Evolutionary conservation across 306 rosid genomes (phyloP).

Genomic region (Glycine latifolia): DNA sequence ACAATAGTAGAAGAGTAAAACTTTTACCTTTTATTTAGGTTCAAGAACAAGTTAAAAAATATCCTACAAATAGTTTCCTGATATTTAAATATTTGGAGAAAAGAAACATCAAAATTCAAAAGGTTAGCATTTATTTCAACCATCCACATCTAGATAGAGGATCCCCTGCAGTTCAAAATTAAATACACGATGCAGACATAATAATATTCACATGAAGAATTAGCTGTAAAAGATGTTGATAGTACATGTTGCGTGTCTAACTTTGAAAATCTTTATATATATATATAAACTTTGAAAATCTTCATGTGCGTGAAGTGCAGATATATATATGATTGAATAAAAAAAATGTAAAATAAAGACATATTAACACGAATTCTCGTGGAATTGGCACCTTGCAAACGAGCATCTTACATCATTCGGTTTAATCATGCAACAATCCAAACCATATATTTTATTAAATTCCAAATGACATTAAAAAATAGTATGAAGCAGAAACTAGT

Average conservation of each 20-base stretch:
- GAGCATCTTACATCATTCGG: neutral
- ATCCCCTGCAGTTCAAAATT: too few species aligned
- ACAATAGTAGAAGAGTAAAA: too few species aligned
- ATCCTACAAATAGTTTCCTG: too few species aligned
- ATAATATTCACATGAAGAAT: neutral
- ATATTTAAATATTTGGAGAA: too few species aligned
- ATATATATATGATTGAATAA: neutral
- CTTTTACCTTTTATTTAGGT: too few species aligned
- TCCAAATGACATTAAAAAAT: neutral
- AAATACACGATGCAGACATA: too few species aligned
- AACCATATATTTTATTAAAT: neutral
- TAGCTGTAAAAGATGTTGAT: neutral
- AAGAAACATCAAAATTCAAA: too few species aligned
- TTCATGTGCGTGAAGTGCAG: neutral
- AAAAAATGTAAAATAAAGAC: slow-evolving; percentile 25
- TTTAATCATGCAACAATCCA: neutral
- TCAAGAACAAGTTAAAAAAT: too few species aligned
- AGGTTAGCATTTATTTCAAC: too few species aligned
- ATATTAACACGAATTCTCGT: neutral
- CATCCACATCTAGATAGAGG: too few species aligned
- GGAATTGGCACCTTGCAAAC: neutral
- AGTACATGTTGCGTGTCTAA: neutral
- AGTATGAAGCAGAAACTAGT: neutral
- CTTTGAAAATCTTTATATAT: neutral
- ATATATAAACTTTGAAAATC: too few species aligned